Percentiles rank a stretch among this genome's conserved stretches.
Evolutionary conservation across 1,284 basidiomycete genomes (phyloP).

Genomic region (Ustilago shanxiensis): DNA sequence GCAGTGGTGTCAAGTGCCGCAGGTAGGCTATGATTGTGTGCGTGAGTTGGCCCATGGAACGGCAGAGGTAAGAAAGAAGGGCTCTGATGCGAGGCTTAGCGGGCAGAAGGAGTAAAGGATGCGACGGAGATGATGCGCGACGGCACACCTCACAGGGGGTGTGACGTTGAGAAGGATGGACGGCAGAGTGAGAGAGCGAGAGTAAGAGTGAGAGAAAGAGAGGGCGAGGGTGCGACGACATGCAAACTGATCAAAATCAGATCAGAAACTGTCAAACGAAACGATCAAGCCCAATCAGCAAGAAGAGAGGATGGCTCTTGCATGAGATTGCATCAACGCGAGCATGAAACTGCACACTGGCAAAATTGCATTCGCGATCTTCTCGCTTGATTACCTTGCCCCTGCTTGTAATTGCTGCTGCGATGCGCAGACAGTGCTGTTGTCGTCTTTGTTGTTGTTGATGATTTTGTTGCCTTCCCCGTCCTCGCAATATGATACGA

Average conservation of each 20-base stretch:
- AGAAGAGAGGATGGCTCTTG: neutral
- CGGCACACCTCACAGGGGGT: neutral
- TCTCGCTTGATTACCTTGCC: constrained; percentile 2
- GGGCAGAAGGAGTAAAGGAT: neutral
- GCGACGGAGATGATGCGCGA: neutral
- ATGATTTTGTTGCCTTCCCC: neutral
- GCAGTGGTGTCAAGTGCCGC: neutral
- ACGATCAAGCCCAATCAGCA: constrained; percentile 1
- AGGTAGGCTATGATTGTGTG: too few species aligned
- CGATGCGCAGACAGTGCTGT: too few species aligned
- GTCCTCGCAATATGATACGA: neutral
- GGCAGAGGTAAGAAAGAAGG: neutral
- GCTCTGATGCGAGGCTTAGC: neutral
- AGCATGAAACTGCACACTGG: neutral
- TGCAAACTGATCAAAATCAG: constrained; percentile 35
- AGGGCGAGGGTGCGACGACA: neutral
- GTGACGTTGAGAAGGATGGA: constrained; percentile 3
- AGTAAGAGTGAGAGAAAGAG: neutral
- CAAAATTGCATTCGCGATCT: neutral
- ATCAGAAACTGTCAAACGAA: neutral
- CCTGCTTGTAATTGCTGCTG: neutral
- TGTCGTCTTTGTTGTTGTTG: too few species aligned
- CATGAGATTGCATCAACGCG: constrained; percentile 1
- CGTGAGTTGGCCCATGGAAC: neutral
- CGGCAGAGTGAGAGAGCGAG: too few species aligned